A percentile compares a stretch with the other conserved stretches of the same genome.
Evolutionary conservation across 2,329 filamentous ascomycete species (phyloP).

Genomic region (Phyllosticta citriasiana): DNA sequence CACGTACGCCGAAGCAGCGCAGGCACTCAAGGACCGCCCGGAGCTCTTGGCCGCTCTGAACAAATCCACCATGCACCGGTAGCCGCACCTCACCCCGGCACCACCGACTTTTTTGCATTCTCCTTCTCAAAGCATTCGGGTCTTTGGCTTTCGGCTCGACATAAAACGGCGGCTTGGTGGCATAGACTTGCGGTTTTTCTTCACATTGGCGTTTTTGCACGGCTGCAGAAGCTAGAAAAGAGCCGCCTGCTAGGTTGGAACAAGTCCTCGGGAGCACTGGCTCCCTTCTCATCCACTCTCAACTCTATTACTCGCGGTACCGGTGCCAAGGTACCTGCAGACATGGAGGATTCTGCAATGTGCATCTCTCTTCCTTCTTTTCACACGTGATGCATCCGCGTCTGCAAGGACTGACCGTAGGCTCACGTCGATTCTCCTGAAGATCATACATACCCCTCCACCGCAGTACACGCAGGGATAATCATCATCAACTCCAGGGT

Average conservation of each 20-base stretch:
- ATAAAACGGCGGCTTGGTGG: slow-evolving; percentile 9
- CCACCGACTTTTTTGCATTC: slow-evolving; percentile 5
- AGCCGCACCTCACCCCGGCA: slow-evolving; percentile 11
- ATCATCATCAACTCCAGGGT: not conserved
- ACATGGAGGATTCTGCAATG: not conserved
- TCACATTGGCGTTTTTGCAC: slow-evolving; percentile 9
- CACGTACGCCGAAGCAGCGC: slow-evolving; percentile 69
- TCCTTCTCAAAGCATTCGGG: slow-evolving; percentile 9
- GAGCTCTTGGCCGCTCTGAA: slow-evolving; percentile 83
- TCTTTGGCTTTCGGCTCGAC: slow-evolving; percentile 8
- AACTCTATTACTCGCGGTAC: not conserved
- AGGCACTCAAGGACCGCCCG: slow-evolving; percentile 65
- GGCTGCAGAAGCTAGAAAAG: slow-evolving; percentile 11
- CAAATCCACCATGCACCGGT: slow-evolving; percentile 52
- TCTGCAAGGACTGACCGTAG: not conserved
- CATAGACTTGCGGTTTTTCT: slow-evolving; percentile 8
- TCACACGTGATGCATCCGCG: not conserved
- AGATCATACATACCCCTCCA: not conserved
- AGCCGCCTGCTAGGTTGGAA: slow-evolving; percentile 7
- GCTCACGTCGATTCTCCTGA: not conserved
- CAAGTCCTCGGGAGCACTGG: slow-evolving; percentile 3
- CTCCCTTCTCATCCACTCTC: slow-evolving; percentile 6
- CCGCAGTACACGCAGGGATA: not conserved
- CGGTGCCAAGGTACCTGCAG: not conserved
- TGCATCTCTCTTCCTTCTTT: not conserved